Base-by-base conservation (phyloP, 192 early-diverging fungal genomes). In the Funneliformis mosseae region DNA sequence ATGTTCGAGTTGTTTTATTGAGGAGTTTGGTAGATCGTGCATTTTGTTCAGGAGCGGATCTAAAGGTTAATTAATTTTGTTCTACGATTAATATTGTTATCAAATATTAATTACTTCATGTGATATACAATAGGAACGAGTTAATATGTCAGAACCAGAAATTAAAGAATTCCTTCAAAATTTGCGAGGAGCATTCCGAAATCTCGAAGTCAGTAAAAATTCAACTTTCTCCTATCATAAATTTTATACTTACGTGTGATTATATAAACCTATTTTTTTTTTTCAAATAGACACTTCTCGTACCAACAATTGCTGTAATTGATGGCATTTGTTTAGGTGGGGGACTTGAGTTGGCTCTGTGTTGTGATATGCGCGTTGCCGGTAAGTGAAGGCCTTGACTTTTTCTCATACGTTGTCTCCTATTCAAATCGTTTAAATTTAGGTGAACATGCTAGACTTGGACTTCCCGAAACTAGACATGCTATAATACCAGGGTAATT, bases 41-140 rank as follows among this genome's bases (percentile, higher is more conserved):
- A 33, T 99, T 99, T 83, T 99, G 96, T 84, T 95, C 96, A 4
- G 97, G 97, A 42, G 97, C 97, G 1, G 97, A 99, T 84, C 84
- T 99, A 81, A 98, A 97, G 86, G 93, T 91, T 43, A 25, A 43
- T 12, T 28, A 28, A 74, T 42, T 27, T 63, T 21, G n/a, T n/a
- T n/a, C n/a, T n/a, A 62, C 14, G 0, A 23, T 39, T 63, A 62
- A 23, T 59, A n/a, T 60, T 39, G 25, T 18, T 4, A 80, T 80
- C 60, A 25, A 59, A 61, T 21, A 27, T 16, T 48, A 3, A 33
- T 23, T 7, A 38, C 23, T 0, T 66, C 7, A 8, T 70, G 59
- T 67, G 33, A 62, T 69, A 0, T 61, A 45, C 63, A 72, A 28
- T 74, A 94, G 91, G 97, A 99, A 78, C 91, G 96, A 28, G 87